These are phyloP conservation scores for Sarocladiaceae sp. DNA, from an alignment of 2,329 filamentous ascomycete genomes.

Conservation along the genomic window DNA sequence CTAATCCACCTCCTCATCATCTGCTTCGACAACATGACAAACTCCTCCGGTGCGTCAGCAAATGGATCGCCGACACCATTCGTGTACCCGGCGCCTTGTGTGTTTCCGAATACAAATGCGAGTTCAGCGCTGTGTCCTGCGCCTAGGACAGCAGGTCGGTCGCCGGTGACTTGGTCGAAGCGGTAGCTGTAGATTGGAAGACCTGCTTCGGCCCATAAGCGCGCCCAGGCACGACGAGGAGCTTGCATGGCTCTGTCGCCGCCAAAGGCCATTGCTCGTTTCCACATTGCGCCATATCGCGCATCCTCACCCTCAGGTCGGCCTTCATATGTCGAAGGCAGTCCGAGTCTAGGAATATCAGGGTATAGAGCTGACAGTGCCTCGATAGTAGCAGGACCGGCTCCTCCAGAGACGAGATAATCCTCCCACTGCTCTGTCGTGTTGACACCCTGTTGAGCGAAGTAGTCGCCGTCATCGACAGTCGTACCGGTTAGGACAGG, in stretches of 20 bases:
- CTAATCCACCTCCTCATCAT: slow-evolving; percentile 18
- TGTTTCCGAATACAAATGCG: slow-evolving; percentile 47
- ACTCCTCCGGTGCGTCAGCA: neutral
- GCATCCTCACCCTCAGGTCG: slow-evolving; percentile 17
- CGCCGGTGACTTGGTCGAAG: slow-evolving; percentile 43
- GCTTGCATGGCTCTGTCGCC: slow-evolving; percentile 53
- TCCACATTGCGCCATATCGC: slow-evolving; percentile 38
- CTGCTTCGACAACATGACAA: neutral
- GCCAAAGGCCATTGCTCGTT: slow-evolving; percentile 45
- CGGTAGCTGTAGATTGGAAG: slow-evolving; percentile 42
- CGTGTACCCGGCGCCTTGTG: slow-evolving; percentile 33
- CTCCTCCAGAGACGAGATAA: slow-evolving; percentile 24
- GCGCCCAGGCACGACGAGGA: slow-evolving; percentile 34
- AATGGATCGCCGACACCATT: slow-evolving; percentile 36
- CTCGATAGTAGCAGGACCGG: slow-evolving; percentile 22
- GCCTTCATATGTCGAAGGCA: slow-evolving; percentile 36
- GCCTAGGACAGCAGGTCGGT: slow-evolving; percentile 33
- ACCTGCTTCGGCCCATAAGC: slow-evolving; percentile 18
- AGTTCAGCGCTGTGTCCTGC: slow-evolving; percentile 46
- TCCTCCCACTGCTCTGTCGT: slow-evolving; percentile 44
- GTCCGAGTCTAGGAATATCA: slow-evolving; percentile 38
- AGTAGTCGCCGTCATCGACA: slow-evolving; percentile 55
- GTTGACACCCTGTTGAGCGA: slow-evolving; percentile 47
- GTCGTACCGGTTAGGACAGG: slow-evolving; percentile 59
- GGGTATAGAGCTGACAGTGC: slow-evolving; percentile 41